phyloP scores from a whole-genome alignment of 1,139 yeast species.

The Kluyveromyces sp. region DNA sequence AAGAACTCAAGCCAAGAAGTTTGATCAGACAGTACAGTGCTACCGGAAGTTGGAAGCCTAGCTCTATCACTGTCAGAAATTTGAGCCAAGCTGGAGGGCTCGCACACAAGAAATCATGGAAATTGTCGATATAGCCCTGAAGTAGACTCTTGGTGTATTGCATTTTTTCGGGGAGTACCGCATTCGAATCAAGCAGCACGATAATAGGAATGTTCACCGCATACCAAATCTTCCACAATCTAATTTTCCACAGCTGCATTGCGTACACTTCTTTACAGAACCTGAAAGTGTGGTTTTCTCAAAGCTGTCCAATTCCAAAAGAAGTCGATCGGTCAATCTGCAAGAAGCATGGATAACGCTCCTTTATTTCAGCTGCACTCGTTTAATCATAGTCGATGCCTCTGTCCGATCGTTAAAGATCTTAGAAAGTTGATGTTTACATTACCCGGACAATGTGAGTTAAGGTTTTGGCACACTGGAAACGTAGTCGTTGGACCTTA shows the following conservation, averaged over 20 bases:
- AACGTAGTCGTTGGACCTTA: no score
- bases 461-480: no score
- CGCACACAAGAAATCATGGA: constrained; percentile 63
- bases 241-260: constrained; percentile 3
- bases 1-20: constrained; percentile 7
- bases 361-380: no score
- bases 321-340: no score
- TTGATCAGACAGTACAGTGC: constrained; percentile 29
- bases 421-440: neutral
- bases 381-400: no score
- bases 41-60: constrained; percentile 75
- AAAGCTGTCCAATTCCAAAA: no score
- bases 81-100: constrained; percentile 63
- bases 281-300: no score
- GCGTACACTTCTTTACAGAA: no score
- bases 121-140: constrained; percentile 50
- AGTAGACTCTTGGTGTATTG: constrained; percentile 47
- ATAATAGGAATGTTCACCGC: constrained; percentile 57
- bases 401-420: neutral
- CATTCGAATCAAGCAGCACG: constrained; percentile 62
- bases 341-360: no score
- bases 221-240: constrained; percentile 35
- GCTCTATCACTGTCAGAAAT: constrained; percentile 63
- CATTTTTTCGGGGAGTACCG: constrained; percentile 53
- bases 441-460: neutral